These are phyloP conservation scores for Umbelopsis ramanniana DNA, from an alignment of 192 early-diverging fungal species.

Conservation along the genomic window DNA sequence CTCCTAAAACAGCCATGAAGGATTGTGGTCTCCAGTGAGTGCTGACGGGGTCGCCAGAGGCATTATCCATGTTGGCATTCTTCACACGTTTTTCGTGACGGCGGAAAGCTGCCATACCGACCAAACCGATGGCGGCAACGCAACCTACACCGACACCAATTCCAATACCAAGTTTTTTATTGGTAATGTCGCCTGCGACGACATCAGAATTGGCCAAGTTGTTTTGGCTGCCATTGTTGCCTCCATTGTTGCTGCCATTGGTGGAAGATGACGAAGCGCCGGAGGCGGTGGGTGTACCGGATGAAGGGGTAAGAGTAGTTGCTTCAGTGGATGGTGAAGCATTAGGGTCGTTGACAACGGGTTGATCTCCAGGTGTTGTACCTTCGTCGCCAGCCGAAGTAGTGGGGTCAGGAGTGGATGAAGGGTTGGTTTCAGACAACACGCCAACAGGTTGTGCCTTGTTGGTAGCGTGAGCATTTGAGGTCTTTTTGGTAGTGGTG, in stretches of 20 bases:
- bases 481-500: background rate
- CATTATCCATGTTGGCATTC: slow-evolving; percentile 10
- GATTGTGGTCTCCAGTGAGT: slow-evolving; percentile 39
- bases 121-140: slow-evolving; percentile 39
- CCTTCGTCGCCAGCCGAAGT: slow-evolving; percentile 21
- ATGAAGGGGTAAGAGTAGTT: background rate
- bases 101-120: slow-evolving; percentile 30
- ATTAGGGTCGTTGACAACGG: slow-evolving; percentile 6
- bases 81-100: slow-evolving; percentile 12
- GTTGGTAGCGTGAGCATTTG: background rate
- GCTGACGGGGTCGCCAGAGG: slow-evolving; percentile 16
- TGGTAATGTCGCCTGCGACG: slow-evolving; percentile 21
- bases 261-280: background rate
- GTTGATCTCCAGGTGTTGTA: slow-evolving; percentile 1
- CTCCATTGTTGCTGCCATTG: background rate
- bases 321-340: background rate
- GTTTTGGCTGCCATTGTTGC: background rate
- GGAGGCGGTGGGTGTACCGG: background rate
- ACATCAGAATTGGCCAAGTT: background rate
- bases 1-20: slow-evolving; percentile 37
- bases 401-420: background rate
- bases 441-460: background rate
- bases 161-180: slow-evolving; percentile 34
- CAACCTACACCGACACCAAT: slow-evolving; percentile 37
- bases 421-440: background rate